phyloP scores from a whole-genome alignment of 129 eudicot genomes.

The Lactuca sativa region DNA sequence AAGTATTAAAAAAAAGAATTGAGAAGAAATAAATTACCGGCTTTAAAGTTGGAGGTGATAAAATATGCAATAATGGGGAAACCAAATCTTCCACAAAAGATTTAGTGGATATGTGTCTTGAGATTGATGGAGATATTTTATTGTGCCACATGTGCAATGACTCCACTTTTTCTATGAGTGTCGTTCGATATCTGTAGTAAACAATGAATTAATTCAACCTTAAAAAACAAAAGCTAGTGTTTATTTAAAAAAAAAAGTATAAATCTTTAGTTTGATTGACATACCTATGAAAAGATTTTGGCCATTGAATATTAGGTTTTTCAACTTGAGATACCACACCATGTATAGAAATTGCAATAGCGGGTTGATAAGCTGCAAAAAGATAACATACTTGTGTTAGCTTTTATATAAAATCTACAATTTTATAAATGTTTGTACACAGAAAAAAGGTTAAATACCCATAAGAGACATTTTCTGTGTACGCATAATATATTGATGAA shows the following conservation, averaged over 20 bases:
- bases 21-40: constrained; percentile 62
- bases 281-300: constrained; percentile 89
- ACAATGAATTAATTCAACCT: no score
- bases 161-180: constrained; percentile 69
- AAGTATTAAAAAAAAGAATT: not conserved
- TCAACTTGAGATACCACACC: constrained; percentile 71
- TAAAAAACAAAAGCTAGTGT: not conserved
- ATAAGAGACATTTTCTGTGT: constrained; percentile 78
- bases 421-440: constrained; percentile 13
- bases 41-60: constrained; percentile 81
- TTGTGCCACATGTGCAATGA: constrained; percentile 63
- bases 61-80: constrained; percentile 70
- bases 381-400: constrained; percentile 10
- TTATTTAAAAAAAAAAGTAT: not conserved
- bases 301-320: constrained; percentile 89
- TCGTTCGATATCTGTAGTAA: constrained; percentile 58
- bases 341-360: constrained; percentile 63
- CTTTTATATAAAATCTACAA: not conserved
- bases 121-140: constrained; percentile 64
- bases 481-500: constrained; percentile 77
- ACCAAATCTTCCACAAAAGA: constrained; percentile 78
- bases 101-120: constrained; percentile 82
- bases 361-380: constrained; percentile 75
- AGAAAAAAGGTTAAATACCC: constrained; percentile 42
- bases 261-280: constrained; percentile 10